Conservation (phyloP, 2,329 filamentous ascomycete species). For the Cercospora citrullina region DNA sequence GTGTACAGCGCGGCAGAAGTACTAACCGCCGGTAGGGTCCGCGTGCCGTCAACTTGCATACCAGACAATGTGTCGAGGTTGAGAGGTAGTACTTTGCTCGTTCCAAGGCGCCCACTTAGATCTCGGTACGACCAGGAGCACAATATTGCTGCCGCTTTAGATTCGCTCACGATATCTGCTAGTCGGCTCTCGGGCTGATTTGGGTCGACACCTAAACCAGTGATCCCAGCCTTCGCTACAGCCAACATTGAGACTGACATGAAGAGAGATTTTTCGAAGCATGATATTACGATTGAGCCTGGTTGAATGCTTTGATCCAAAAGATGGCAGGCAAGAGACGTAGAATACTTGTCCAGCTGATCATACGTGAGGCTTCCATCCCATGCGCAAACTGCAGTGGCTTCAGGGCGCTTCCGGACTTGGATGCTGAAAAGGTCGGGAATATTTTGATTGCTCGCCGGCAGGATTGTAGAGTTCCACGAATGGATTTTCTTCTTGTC, state of each 20-base stretch:
- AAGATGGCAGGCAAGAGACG: not conserved
- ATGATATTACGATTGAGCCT: not conserved
- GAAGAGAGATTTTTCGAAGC: not conserved
- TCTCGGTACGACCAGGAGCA: not conserved
- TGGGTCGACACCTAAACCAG: not conserved
- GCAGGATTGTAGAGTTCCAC: not conserved
- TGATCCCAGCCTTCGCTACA: not conserved
- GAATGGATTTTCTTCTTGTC: not conserved
- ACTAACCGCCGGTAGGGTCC: not conserved
- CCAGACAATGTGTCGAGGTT: not conserved
- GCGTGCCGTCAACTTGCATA: not conserved
- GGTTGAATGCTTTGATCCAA: not conserved
- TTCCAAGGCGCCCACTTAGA: not conserved
- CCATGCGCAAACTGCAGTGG: not conserved
- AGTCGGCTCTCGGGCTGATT: not conserved
- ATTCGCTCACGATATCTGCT: not conserved
- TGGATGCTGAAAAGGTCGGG: not conserved
- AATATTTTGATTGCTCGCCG: not conserved
- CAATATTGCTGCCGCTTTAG: not conserved
- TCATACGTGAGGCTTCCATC: not conserved
- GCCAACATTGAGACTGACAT: not conserved
- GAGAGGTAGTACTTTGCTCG: not conserved
- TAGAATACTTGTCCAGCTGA: not conserved
- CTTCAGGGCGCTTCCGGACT: not conserved
- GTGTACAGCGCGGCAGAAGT: not conserved